phyloP scores from a whole-genome alignment of 768 basidiomycete genomes.

The Tulasnella sp. region DNA sequence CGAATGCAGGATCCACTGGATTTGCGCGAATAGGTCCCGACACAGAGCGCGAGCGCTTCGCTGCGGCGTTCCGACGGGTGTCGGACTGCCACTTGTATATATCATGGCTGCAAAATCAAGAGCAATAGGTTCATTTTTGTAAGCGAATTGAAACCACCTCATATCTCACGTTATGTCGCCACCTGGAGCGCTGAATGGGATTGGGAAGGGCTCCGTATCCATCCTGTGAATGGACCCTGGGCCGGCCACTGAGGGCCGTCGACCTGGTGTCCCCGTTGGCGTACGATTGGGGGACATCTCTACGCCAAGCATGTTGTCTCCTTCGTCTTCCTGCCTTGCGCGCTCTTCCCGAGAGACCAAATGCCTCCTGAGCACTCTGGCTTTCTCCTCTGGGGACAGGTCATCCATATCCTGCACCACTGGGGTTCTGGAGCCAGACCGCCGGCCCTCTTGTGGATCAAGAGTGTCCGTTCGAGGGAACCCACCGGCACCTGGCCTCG shows the following conservation, averaged over 20 bases:
- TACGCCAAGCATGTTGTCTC: neutral
- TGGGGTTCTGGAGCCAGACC: constrained; percentile 1
- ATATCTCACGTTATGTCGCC: constrained; percentile 83
- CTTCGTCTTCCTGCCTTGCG: constrained; percentile 13
- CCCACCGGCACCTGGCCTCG: neutral
- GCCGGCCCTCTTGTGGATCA: neutral
- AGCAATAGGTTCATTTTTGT: constrained; percentile 4
- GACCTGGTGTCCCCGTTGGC: no score
- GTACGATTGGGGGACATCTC: neutral
- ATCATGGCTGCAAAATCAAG: constrained; percentile 48
- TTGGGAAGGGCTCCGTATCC: constrained; percentile 65
- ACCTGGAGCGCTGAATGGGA: constrained; percentile 76
- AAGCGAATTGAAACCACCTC: constrained; percentile 4
- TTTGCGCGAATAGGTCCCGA: constrained; percentile 38
- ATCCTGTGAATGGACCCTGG: constrained; percentile 27
- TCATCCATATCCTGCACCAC: constrained; percentile 34
- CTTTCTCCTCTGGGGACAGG: constrained; percentile 74
- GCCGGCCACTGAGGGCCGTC: neutral
- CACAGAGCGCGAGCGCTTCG: constrained; percentile 49
- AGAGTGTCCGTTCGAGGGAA: neutral
- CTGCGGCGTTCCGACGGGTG: constrained; percentile 42
- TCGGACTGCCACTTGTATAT: constrained; percentile 94
- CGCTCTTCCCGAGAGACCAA: constrained; percentile 66
- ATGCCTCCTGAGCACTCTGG: constrained; percentile 65
- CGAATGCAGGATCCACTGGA: constrained; percentile 57